A percentile compares a stretch with the other conserved stretches of the same genome.
Evolutionary conservation across 2,329 filamentous ascomycete genomes (phyloP).

Genomic region (Alternaria rosae): DNA sequence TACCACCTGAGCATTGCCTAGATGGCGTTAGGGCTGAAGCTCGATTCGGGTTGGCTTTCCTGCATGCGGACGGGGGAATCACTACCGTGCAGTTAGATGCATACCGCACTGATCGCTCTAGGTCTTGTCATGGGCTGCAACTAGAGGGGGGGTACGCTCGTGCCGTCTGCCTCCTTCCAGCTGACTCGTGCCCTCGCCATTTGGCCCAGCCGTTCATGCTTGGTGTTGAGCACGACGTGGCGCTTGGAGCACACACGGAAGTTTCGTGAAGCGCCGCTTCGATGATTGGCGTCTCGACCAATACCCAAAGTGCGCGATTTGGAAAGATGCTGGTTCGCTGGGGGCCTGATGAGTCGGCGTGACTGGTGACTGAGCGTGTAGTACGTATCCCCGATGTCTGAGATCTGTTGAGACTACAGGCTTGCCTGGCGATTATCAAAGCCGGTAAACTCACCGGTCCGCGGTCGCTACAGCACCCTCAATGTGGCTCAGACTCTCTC

Average conservation of each 20-base stretch:
- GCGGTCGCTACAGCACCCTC: not conserved
- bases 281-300: not conserved
- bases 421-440: not conserved
- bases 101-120: not conserved
- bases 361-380: fast-evolving
- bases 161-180: not conserved
- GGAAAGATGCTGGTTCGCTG: not conserved
- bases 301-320: not conserved
- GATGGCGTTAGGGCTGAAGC: not conserved
- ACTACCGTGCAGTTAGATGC: not conserved
- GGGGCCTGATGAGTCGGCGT: not conserved
- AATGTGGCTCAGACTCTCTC: not conserved
- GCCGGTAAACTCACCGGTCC: not conserved
- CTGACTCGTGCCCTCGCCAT: too few species aligned
- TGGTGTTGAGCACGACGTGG: not conserved
- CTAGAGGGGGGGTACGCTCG: not conserved
- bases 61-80: not conserved
- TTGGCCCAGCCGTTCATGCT: not conserved
- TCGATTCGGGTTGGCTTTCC: not conserved
- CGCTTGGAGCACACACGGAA: not conserved
- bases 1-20: not conserved
- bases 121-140: not conserved
- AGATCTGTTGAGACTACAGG: not conserved
- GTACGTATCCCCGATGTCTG: not conserved
- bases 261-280: not conserved